Evolutionary conservation across 371 early-diverging fungal species (phyloP).

Genomic region (Mucor irregularis): DNA sequence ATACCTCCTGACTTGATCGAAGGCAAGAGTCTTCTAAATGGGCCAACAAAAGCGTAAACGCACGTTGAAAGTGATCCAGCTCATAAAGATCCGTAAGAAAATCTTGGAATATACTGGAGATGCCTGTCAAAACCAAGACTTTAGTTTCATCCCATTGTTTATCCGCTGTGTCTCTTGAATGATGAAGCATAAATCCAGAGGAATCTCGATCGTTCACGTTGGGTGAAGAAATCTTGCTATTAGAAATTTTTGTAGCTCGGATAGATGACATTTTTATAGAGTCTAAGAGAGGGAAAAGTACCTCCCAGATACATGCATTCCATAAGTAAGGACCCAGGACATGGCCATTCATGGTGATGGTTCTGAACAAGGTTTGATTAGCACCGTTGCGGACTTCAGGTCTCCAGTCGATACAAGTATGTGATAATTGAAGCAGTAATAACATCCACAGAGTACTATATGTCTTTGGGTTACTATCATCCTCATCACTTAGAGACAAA

Average conservation of each 20-base stretch:
- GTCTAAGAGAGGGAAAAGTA: conserved; percentile 89
- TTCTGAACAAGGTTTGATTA: conserved; percentile 92
- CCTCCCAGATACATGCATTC: conserved; percentile 86
- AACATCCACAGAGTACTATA: conserved; percentile 85
- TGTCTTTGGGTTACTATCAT: conserved; percentile 38
- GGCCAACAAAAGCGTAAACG: conserved; percentile 69
- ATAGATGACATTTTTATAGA: conserved; percentile 64
- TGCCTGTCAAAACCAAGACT: conserved; percentile 76
- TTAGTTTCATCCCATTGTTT: conserved; percentile 98
- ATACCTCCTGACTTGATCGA: conserved; percentile 74
- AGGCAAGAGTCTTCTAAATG: conserved; percentile 76
- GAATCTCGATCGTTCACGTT: conserved; percentile 38
- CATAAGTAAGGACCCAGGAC: conserved; percentile 72
- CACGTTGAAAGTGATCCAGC: conserved; percentile 60
- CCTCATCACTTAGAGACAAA: conserved; percentile 35
- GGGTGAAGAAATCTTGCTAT: conserved; percentile 15
- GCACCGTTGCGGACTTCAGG: conserved; percentile 95
- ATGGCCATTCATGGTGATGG: conserved; percentile 84
- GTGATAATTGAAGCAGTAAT: conserved; percentile 77
- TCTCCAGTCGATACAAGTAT: conserved; percentile 82
- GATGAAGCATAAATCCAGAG: conserved; percentile 58
- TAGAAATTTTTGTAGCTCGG: conserved; percentile 33
- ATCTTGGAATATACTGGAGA: conserved; percentile 71
- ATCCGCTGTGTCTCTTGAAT: conserved; percentile 70
- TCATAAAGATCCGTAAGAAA: conserved; percentile 63